Evolutionary conservation across 495 filamentous ascomycete species (phyloP).

Genomic region (Immersiella caudata): DNA sequence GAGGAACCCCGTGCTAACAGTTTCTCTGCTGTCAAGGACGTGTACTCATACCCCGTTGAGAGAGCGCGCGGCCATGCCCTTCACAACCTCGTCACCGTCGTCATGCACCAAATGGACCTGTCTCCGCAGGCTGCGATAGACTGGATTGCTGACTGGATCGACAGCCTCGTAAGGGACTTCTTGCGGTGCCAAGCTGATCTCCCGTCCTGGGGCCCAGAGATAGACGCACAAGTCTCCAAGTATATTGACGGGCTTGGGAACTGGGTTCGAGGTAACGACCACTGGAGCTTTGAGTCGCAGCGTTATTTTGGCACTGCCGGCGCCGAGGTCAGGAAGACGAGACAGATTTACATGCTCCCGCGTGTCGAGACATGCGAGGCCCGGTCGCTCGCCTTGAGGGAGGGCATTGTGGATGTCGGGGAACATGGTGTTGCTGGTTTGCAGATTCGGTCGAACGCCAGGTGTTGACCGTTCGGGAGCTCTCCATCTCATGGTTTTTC

Average conservation of each 20-base stretch:
- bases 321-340: background rate
- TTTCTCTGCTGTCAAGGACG: background rate
- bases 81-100: constrained; percentile 15
- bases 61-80: constrained; percentile 13
- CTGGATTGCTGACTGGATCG: constrained; percentile 12
- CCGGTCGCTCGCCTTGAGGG: background rate
- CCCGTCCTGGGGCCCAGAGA: constrained; percentile 12
- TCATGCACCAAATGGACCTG: constrained; percentile 11
- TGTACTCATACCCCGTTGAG: constrained; percentile 16
- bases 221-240: background rate
- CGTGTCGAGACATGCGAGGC: constrained; percentile 1
- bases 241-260: constrained; percentile 8
- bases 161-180: background rate
- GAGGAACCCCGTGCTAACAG: background rate
- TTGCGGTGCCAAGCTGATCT: background rate
- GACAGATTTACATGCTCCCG: constrained; percentile 9
- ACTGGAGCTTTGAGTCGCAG: constrained; percentile 20
- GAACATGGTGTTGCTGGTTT: background rate
- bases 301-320: constrained; percentile 17
- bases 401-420: constrained; percentile 8
- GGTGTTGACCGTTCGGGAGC: no score
- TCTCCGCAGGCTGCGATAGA: background rate
- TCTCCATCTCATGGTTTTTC: no score
- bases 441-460: constrained; percentile 1
- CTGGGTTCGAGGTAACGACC: constrained; percentile 13